phyloP scores from a whole-genome alignment of 1,284 basidiomycete genomes.

The Puccinia novopanici region DNA sequence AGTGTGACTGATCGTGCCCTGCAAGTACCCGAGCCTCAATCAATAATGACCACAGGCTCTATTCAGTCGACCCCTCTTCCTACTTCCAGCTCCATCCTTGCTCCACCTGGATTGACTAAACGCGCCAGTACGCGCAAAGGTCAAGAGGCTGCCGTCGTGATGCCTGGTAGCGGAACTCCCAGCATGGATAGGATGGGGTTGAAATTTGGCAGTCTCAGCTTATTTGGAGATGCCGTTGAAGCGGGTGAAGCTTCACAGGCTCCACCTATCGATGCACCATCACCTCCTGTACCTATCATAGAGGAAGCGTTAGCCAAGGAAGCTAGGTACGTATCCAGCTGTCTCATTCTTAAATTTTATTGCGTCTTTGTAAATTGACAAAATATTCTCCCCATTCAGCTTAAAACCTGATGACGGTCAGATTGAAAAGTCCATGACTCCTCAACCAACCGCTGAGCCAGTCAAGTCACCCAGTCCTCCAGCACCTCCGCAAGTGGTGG shows the following conservation, averaged over 20 bases:
- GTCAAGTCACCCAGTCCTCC: conserved; percentile 33
- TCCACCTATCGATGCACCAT: conserved; percentile 35
- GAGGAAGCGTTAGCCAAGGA: conserved; percentile 29
- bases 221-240: conserved; percentile 42
- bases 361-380: neutral
- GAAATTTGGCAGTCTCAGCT: conserved; percentile 46
- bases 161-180: conserved; percentile 50
- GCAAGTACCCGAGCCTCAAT: conserved; percentile 34
- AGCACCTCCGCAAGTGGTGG: conserved; percentile 16
- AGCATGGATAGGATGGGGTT: conserved; percentile 46
- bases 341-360: neutral
- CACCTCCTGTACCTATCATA: conserved; percentile 32
- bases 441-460: conserved; percentile 28
- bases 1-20: conserved; percentile 24
- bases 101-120: conserved; percentile 46
- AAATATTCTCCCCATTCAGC: conserved; percentile 3
- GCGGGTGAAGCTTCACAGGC: conserved; percentile 10
- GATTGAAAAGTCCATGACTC: conserved; percentile 29
- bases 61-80: conserved; percentile 19
- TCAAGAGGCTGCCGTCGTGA: conserved; percentile 50
- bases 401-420: conserved; percentile 32
- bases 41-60: neutral
- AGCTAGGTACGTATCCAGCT: conserved; percentile 12
- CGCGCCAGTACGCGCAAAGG: conserved; percentile 44
- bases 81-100: conserved; percentile 21